These are phyloP conservation scores for Schizophyllum commune DNA, from an alignment of 1,284 basidiomycete genomes.

Conservation along the genomic window DNA sequence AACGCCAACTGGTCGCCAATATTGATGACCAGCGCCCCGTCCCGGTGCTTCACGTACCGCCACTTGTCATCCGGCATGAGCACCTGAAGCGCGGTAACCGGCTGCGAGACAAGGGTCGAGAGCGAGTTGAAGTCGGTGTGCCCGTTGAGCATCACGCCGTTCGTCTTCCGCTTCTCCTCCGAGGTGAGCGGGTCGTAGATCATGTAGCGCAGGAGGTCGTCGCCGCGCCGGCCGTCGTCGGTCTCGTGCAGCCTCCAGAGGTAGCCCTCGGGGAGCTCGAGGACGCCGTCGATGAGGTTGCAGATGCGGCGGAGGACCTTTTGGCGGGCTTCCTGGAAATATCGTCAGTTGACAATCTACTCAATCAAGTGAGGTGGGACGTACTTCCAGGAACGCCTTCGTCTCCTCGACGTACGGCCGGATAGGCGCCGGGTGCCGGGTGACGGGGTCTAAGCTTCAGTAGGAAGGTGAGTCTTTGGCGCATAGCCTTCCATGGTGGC, in stretches of 20 bases:
- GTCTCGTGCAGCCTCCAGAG: constrained; percentile 25
- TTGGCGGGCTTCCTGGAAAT: constrained; percentile 18
- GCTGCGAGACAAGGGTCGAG: constrained; percentile 34
- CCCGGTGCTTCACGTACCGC: constrained; percentile 37
- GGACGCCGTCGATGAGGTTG: constrained; percentile 22
- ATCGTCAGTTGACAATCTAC: background rate
- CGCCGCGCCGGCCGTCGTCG: constrained; percentile 19
- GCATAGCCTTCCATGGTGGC: background rate
- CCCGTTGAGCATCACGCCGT: constrained; percentile 33
- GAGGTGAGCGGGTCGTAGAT: constrained; percentile 31
- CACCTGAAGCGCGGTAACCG: constrained; percentile 37
- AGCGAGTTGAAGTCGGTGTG: constrained; percentile 37
- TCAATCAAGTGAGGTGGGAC: background rate
- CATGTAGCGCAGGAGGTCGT: constrained; percentile 39
- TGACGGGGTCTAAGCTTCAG: constrained; percentile 21
- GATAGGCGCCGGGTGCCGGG: constrained; percentile 22
- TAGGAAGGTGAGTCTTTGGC: background rate
- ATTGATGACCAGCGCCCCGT: constrained; percentile 34
- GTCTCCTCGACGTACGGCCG: constrained; percentile 26
- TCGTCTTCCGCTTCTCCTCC: constrained; percentile 27
- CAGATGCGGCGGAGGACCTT: constrained; percentile 23
- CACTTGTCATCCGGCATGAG: constrained; percentile 38
- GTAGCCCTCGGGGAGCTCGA: constrained; percentile 26
- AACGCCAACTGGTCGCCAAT: constrained; percentile 38
- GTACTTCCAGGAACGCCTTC: constrained; percentile 22